Evolutionary conservation across 768 basidiomycete genomes (phyloP), one percentile per base, ranked within the genome.

Genomic region (Suillus americanus): DNA sequence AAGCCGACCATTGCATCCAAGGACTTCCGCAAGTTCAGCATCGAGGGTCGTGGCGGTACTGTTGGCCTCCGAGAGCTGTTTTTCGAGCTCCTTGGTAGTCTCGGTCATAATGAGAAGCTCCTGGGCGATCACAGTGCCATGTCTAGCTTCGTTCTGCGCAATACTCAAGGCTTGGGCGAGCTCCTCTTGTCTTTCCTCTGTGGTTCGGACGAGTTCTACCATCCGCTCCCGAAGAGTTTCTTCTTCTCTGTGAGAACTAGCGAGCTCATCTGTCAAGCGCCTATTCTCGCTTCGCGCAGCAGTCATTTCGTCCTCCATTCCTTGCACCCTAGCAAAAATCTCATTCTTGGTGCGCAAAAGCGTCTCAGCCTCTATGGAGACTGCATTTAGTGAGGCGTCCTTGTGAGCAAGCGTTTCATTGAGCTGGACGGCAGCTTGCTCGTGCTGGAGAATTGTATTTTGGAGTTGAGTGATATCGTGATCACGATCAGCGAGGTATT

Each of bases 351-450:
- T 57, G 63, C 28, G 68, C 64, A 30, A 72, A 65, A 77, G 65
- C 18, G 33, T 62, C 53, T 68, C 69, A 38, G 77, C 65, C 64
- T 69, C 74, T 38, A 64, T 51, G 66, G 70, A 71, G 64, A 74
- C 74, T 61, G 71, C 72, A 16, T 67, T 65, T 55, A 78, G 53
- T 41, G 62, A 63, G n/a, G 62, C 60, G 48, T 73, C 66, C 35
- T 64, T 64, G 18, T 62, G 63, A 13, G 67, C 56, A 55, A 69
- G 53, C 20, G 74, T 65, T 7, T 56, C 41, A 37, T 72, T 67
- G 13, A 66, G 45, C 25, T 45, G 45, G 25, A 37, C 40, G 5
- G 45, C 41, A 18, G 12, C 50, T 9, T 53, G 33, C 37, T 28
- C 45, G 16, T 61, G 10, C 18, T 59, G 10, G 28, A 59, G 40